Conservation (phyloP, 768 basidiomycete species). For the Asterophora parasitica region DNA sequence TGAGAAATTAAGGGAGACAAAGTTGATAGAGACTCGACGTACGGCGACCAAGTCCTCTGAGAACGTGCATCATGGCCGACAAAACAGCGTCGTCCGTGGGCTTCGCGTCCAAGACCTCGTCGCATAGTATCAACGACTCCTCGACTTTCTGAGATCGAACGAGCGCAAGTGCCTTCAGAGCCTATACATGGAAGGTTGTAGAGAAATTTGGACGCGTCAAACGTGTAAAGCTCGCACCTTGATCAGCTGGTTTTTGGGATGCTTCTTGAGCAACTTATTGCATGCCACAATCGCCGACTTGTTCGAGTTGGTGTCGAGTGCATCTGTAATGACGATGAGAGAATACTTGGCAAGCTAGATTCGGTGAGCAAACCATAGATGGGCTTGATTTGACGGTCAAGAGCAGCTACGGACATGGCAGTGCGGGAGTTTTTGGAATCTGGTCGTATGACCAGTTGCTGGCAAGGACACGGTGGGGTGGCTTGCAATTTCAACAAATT, state of each 20-base stretch:
- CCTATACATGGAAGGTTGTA: slow-evolving; percentile 35
- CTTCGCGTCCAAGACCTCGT: slow-evolving; percentile 72
- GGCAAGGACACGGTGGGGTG: neutral
- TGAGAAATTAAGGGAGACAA: slow-evolving; percentile 4
- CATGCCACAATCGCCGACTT: slow-evolving; percentile 82
- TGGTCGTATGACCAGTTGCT: neutral
- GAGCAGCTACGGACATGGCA: slow-evolving; percentile 47
- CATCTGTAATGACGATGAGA: slow-evolving; percentile 44
- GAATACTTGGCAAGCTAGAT: slow-evolving; percentile 5
- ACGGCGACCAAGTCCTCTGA: slow-evolving; percentile 73
- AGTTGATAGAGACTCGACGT: slow-evolving; percentile 18
- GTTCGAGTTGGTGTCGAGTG: slow-evolving; percentile 80
- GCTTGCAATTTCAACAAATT: slow-evolving; percentile 8
- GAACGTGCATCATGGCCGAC: slow-evolving; percentile 78
- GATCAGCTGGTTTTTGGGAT: slow-evolving; percentile 66
- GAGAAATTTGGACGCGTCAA: slow-evolving; percentile 4
- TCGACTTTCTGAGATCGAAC: slow-evolving; percentile 84
- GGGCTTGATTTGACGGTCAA: slow-evolving; percentile 80
- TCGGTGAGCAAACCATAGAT: slow-evolving; percentile 61
- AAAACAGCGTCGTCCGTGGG: slow-evolving; percentile 71
- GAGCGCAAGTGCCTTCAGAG: slow-evolving; percentile 80
- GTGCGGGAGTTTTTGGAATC: neutral
- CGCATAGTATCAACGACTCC: slow-evolving; percentile 72
- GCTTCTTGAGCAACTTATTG: slow-evolving; percentile 85
- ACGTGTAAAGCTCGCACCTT: slow-evolving; percentile 42